Conservation (phyloP, 2,329 filamentous ascomycete species). For the Beauveria sp. region DNA sequence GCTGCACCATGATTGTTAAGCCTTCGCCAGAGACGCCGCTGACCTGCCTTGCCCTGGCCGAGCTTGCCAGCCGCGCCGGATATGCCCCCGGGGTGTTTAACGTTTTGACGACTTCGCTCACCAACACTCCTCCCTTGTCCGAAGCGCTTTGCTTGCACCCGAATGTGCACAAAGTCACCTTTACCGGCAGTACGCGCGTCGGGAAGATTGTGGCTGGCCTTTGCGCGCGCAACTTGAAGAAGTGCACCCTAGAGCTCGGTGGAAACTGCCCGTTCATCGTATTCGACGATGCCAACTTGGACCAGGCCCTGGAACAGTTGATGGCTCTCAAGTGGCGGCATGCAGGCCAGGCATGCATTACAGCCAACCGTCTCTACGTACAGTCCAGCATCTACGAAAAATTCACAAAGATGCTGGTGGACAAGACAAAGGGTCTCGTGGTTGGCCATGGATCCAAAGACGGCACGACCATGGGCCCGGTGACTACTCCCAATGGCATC, state of each 20-base stretch:
- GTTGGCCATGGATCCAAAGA: slow-evolving; percentile 52
- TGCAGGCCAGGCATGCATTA: slow-evolving; percentile 66
- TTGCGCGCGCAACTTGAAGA: slow-evolving; percentile 58
- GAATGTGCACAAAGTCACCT: slow-evolving; percentile 57
- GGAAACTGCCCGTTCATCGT: slow-evolving; percentile 63
- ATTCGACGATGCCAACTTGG: slow-evolving; percentile 60
- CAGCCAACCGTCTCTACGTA: slow-evolving; percentile 53
- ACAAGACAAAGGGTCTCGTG: slow-evolving; percentile 44
- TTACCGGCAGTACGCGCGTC: slow-evolving; percentile 65
- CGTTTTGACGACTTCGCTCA: slow-evolving; percentile 37
- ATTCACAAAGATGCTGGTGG: slow-evolving; percentile 48
- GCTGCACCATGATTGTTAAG: slow-evolving; percentile 70
- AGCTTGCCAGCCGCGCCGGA: slow-evolving; percentile 62
- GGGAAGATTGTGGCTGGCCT: slow-evolving; percentile 58
- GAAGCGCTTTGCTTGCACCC: slow-evolving; percentile 40
- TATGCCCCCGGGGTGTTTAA: slow-evolving; percentile 66
- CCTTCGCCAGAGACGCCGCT: slow-evolving; percentile 68
- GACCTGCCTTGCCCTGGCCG: slow-evolving; percentile 60
- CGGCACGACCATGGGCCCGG: slow-evolving; percentile 26
- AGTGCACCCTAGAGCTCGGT: slow-evolving; percentile 60
- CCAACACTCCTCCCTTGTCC: slow-evolving; percentile 36
- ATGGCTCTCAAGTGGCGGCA: slow-evolving; percentile 60
- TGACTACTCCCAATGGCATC: slow-evolving; percentile 26
- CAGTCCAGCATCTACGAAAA: slow-evolving; percentile 53
- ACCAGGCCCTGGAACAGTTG: slow-evolving; percentile 57